Base-by-base conservation (phyloP, 2,329 filamentous ascomycete species). In the Cladosporium sp. region DNA sequence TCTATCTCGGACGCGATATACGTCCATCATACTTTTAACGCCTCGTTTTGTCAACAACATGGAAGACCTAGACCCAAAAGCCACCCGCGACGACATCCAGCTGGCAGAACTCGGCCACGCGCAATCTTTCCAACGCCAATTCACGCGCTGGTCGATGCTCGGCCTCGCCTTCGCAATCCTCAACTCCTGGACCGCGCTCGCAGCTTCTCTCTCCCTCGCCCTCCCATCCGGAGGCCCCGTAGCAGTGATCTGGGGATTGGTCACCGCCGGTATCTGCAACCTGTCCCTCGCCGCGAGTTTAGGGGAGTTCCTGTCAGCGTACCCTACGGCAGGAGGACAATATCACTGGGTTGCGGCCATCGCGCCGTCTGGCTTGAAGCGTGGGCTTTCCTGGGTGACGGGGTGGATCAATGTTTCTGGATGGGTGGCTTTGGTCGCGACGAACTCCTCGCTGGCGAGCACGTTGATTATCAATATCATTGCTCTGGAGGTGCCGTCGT, bases 321-420 rank as follows among this genome's bases (percentile, higher is more conserved):
- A 88, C 74, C 84, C 80, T 28, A 87, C 80, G 10, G 78, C 78
- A 24, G 70, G 70, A 59, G 86, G 87, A 15, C 85, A 89, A 76
- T 91, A 91, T 68, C 87, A 91, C 73, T 91, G 88, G 88, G 88
- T 87, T 7, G 87, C 88, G 62, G 82, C 85, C 57, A 78, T 90
- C 68, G 82, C 84, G 21, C 87, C 86, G 80, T 80, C 82, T 65
- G 77, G 77, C 57, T 87, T 82, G 80, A 83, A 85, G 14, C 85
- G 86, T 1, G 79, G 85, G 36, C 82, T 90, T 14, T 88, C 87
- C 57, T 91, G 87, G 79, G 84, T 87, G 38, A 90, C 88, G 0
- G 88, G 88, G 38, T 91, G 88, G 88, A 89, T 87, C 73, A 88
- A 87, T 70, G 84, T 87, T 28, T 85, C 85, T 6, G 88, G 87